phyloP scores from a whole-genome alignment of 163 green algal genomes.

The Coccomyxa subellipsoidea region DNA sequence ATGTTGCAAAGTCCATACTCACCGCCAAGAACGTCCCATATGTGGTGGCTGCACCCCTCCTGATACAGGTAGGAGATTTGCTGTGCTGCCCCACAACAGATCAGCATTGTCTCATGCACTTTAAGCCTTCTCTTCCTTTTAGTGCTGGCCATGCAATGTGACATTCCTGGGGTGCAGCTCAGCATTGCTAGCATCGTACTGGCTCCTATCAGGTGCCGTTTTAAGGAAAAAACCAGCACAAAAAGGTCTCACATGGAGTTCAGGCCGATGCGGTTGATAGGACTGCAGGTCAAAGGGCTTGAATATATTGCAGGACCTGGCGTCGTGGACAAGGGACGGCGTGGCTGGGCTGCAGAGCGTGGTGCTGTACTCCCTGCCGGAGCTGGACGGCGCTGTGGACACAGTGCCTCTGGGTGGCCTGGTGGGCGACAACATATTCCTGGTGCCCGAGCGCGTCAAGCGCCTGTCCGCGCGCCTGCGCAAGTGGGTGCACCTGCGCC shows the following conservation, averaged over 20 bases:
- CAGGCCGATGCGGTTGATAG: too few relatives aligned
- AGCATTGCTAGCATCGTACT: too few relatives aligned
- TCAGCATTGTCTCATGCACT: too few relatives aligned
- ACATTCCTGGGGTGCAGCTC: too few relatives aligned
- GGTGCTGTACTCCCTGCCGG: conserved; percentile 90
- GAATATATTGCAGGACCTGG: conserved; percentile 73
- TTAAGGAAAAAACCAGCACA: neutral
- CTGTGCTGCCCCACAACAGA: too few relatives aligned
- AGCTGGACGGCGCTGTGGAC: conserved; percentile 96
- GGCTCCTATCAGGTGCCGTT: neutral
- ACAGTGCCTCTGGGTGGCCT: conserved; percentile 82
- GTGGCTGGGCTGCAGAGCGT: conserved; percentile 74
- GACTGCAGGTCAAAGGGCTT: too few relatives aligned
- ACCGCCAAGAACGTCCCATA: conserved; percentile 92
- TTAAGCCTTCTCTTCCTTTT: too few relatives aligned
- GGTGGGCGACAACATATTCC: conserved; percentile 87
- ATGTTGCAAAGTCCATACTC: conserved; percentile 90
- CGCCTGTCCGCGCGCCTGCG: conserved; percentile 55
- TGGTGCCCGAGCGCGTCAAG: conserved; percentile 71
- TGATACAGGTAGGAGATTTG: conserved; percentile 84
- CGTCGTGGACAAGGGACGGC: conserved; percentile 74
- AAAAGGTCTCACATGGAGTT: neutral
- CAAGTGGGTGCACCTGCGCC: conserved; percentile 62
- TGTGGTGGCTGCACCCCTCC: conserved; percentile 87
- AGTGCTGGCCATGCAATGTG: too few relatives aligned